These are phyloP conservation scores for Ananas comosus DNA, from an alignment of 176 grass and related monocot species.

Conservation along the genomic window DNA sequence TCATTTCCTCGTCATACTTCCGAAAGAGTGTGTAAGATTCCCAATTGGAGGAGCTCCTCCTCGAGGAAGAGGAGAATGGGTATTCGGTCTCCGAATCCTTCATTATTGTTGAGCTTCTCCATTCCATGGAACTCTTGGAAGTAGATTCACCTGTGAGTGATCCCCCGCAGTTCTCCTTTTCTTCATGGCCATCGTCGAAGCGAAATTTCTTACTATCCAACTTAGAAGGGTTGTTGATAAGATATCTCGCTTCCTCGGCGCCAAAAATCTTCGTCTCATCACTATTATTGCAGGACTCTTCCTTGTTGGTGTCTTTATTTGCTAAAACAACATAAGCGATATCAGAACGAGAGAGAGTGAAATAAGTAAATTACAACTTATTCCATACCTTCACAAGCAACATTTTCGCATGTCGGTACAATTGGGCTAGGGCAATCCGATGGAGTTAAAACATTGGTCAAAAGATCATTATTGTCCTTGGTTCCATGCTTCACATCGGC, in stretches of 20 bases:
- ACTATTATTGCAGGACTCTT: not conserved
- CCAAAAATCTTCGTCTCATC: not conserved
- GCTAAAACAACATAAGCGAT: conserved; percentile 1
- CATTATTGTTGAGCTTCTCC: conserved; percentile 65
- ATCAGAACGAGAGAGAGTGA: not conserved
- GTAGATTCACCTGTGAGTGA: conserved; percentile 76
- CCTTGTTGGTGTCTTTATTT: conserved; percentile 12
- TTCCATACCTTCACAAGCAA: conserved; percentile 20
- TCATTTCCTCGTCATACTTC: conserved; percentile 95
- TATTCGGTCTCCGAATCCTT: conserved; percentile 80
- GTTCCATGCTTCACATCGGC: not conserved
- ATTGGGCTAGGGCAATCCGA: conserved; percentile 4
- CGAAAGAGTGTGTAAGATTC: conserved; percentile 76
- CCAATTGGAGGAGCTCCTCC: conserved; percentile 82
- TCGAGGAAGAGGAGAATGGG: conserved; percentile 89
- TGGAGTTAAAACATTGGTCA: conserved; percentile 3
- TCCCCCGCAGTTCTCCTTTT: conserved; percentile 20
- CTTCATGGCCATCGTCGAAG: conserved; percentile 9
- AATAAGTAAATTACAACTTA: not conserved
- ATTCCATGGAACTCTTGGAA: conserved; percentile 96
- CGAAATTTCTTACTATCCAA: conserved; percentile 29
- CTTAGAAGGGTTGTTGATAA: conserved; percentile 9
- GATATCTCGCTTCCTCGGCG: conserved; percentile 22
- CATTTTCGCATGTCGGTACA: conserved; percentile 10
- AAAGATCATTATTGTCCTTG: not conserved